phyloP scores from a whole-genome alignment of 1,284 basidiomycete species.

The Hymenochaete sp. region DNA sequence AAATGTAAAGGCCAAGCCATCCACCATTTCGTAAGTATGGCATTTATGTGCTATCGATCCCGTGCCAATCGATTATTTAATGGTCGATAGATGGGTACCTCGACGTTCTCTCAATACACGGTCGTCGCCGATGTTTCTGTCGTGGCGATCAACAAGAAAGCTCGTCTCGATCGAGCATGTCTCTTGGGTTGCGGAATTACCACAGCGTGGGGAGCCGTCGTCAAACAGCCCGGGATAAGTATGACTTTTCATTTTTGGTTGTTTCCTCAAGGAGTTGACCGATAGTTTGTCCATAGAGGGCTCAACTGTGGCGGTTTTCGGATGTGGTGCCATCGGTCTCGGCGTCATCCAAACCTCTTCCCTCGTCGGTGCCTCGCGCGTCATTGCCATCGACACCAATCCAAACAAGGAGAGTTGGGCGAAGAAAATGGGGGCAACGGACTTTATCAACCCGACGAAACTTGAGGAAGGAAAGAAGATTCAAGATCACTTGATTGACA shows the following conservation, averaged over 20 bases:
- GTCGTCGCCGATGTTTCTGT: slow-evolving; percentile 97
- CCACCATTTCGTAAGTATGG: slow-evolving; percentile 74
- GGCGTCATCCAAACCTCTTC: slow-evolving; percentile 83
- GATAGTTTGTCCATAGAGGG: slow-evolving; percentile 42
- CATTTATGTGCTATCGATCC: not conserved
- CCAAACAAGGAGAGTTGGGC: slow-evolving; percentile 83
- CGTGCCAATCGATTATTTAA: not conserved
- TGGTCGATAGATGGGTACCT: slow-evolving; percentile 81
- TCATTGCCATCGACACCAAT: slow-evolving; percentile 94
- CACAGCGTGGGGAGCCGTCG: slow-evolving; percentile 89
- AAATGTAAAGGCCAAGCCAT: slow-evolving; percentile 82
- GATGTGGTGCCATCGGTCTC: slow-evolving; percentile 93
- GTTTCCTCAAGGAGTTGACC: not conserved
- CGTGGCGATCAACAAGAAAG: slow-evolving; percentile 79
- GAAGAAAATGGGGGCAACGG: slow-evolving; percentile 91
- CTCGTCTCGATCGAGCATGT: slow-evolving; percentile 91
- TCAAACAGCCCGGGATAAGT: slow-evolving; percentile 69
- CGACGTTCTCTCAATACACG: slow-evolving; percentile 98
- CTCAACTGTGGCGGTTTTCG: slow-evolving; percentile 90
- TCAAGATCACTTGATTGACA: slow-evolving; percentile 84
- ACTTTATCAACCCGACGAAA: slow-evolving; percentile 83
- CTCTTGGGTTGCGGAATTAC: slow-evolving; percentile 95
- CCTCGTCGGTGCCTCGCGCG: slow-evolving; percentile 71
- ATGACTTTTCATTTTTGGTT: not conserved
- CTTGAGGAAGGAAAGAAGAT: slow-evolving; percentile 75